These are phyloP conservation scores for Lentinula detonsa DNA, from an alignment of 768 basidiomycete species.

Conservation along the genomic window DNA sequence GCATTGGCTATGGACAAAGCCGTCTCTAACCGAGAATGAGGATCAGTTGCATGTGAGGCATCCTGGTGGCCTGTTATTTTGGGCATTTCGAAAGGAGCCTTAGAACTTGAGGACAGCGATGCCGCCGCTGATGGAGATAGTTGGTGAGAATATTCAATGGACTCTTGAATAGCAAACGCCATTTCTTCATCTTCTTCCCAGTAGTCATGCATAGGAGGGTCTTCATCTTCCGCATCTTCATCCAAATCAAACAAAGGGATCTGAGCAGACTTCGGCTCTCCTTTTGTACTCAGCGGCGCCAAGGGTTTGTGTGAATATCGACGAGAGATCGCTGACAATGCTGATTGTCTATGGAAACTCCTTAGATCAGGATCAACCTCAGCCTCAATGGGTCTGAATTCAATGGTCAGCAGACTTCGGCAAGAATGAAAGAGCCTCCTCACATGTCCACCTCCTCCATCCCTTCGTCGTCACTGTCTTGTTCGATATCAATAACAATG, in stretches of 20 bases:
- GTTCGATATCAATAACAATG: constrained; percentile 49
- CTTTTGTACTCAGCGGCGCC: constrained; percentile 22
- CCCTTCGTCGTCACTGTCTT: constrained; percentile 47
- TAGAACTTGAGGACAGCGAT: constrained; percentile 12
- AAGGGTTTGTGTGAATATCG: constrained; percentile 37
- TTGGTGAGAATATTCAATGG: constrained; percentile 33
- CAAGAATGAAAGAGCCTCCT: constrained; percentile 24
- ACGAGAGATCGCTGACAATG: constrained; percentile 50
- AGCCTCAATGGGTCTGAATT: constrained; percentile 25
- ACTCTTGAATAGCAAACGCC: constrained; percentile 56
- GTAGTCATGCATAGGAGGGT: constrained; percentile 1
- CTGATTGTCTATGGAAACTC: constrained; percentile 55
- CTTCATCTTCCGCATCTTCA: constrained; percentile 33
- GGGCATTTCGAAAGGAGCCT: neutral
- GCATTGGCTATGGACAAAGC: constrained; percentile 63
- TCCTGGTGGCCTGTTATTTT: neutral
- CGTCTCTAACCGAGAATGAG: constrained; percentile 57
- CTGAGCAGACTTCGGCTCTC: constrained; percentile 26
- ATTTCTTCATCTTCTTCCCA: constrained; percentile 42
- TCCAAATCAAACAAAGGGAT: constrained; percentile 51
- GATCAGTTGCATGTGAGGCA: constrained; percentile 27
- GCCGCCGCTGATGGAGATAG: constrained; percentile 7
- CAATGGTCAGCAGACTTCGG: neutral
- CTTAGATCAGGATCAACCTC: constrained; percentile 56
- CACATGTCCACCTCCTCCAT: constrained; percentile 84